Percentiles rank a stretch among this genome's conserved stretches.
These are phyloP conservation scores for Kuraishia capsulata DNA, from an alignment of 805 yeast genomes.

Conservation along the genomic window DNA sequence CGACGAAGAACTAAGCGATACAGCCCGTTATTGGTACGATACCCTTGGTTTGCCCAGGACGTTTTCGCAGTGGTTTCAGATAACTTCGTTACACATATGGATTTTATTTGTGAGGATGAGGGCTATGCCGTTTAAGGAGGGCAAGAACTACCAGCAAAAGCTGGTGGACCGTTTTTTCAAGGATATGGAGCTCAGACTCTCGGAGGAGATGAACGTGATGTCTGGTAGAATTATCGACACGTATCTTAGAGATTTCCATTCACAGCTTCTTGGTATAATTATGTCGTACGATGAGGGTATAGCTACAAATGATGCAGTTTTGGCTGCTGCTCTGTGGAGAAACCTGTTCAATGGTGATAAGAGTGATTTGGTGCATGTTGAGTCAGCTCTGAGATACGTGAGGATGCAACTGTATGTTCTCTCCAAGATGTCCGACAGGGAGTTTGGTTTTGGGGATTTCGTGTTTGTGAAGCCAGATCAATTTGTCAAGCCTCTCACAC, in stretches of 20 bases:
- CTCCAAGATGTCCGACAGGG: conserved; percentile 79
- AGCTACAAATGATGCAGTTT: conserved; percentile 64
- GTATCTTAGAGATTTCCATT: conserved; percentile 81
- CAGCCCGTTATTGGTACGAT: conserved; percentile 80
- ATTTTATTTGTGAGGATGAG: conserved; percentile 91
- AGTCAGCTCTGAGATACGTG: conserved; percentile 82
- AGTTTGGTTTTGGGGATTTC: conserved; percentile 87
- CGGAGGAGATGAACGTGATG: conserved; percentile 76
- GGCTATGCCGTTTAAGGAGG: conserved; percentile 86
- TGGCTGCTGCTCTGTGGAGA: conserved; percentile 82
- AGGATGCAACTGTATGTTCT: conserved; percentile 85
- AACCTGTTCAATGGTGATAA: conserved; percentile 82
- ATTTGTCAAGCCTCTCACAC: conserved; percentile 63
- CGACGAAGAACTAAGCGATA: conserved; percentile 59
- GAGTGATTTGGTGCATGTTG: conserved; percentile 75
- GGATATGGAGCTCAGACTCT: conserved; percentile 81
- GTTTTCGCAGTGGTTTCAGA: conserved; percentile 94
- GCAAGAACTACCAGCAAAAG: conserved; percentile 85
- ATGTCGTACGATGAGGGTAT: conserved; percentile 92
- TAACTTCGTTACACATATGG: conserved; percentile 89
- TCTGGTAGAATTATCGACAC: conserved; percentile 78
- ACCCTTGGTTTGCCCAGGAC: conserved; percentile 76
- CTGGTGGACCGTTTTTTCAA: conserved; percentile 81
- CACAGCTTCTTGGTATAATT: conserved; percentile 83
- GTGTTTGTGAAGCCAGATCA: conserved; percentile 76